Base-by-base conservation (phyloP, 768 basidiomycete species). In the Podaxis carcinomalis region DNA sequence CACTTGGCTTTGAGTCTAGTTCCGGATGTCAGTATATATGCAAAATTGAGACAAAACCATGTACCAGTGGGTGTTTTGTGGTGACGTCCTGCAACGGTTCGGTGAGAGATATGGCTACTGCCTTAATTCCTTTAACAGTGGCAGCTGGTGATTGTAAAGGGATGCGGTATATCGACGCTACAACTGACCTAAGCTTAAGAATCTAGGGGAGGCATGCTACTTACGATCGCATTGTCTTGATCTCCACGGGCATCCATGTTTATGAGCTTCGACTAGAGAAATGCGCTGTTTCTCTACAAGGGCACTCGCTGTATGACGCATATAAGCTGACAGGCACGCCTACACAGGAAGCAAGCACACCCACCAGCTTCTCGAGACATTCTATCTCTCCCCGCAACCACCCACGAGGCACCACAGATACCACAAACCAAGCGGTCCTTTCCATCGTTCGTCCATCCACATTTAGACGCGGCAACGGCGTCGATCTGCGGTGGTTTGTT, bases 161-260 rank as follows among this genome's bases (percentile, higher is more conserved):
- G 19, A 93, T 83, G 56, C 88, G 86, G 66, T 92, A 92, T 56
- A 93, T 85, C 0, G 86, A 85, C 49, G 81, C 90, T 81, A 40
- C 3, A 49, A 51, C 44, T 62, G 42, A 65, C 28, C 25, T 23
- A 21, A 10, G 7, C 37, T 13, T 7, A 11, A 35, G 46, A 13
- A 28, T 64, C 13, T 55, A 5, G 40, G 60, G 14, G 14, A 10
- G 47, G 2, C 62, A 32, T 55, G 37, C 46, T 35, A 71, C 84
- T 63, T 67, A 93, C 92, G 75, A 70, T 92, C 89, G 65, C 92
- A 93, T 69, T 93, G 92, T 59, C 84, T 82, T 53, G 80, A 77
- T 70, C 83, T 90, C 92, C 92, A 94, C 2, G 92, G 92, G 68
- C 92, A 94, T 0, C 89, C 89, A 49, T 85, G 79, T 70, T 92